Conservation (phyloP, 768 basidiomycete species). For the Panaeolus cyanescens region DNA sequence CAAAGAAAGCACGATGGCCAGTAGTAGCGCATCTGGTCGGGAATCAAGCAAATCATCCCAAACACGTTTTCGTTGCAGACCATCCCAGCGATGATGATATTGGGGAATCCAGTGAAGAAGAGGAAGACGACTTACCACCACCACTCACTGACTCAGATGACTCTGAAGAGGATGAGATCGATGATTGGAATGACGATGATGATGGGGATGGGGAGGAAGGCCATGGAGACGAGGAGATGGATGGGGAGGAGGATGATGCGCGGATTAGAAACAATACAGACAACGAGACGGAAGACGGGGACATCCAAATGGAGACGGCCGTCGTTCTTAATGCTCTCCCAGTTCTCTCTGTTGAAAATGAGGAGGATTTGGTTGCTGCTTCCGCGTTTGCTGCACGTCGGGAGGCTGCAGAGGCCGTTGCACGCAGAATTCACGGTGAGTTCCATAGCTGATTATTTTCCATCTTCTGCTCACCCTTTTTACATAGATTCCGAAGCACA, state of each 20-base stretch:
- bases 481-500: neutral
- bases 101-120: too few relatives aligned
- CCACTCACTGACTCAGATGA: neutral
- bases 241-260: too few relatives aligned
- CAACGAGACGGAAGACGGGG: neutral
- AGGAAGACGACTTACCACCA: neutral
- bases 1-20: too few relatives aligned
- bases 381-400: neutral
- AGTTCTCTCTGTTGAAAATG: neutral
- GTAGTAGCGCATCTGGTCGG: too few relatives aligned
- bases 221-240: slow-evolving; percentile 5
- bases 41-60: too few relatives aligned
- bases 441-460: neutral
- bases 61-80: too few relatives aligned
- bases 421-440: neutral
- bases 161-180: too few relatives aligned
- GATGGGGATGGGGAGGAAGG: slow-evolving; percentile 12
- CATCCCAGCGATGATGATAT: too few relatives aligned
- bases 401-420: neutral
- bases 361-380: neutral
- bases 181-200: too few relatives aligned
- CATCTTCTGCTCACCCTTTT: neutral
- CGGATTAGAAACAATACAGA: too few relatives aligned
- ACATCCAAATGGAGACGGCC: neutral
- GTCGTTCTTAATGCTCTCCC: neutral